These are phyloP conservation scores for Dianthus caryophyllus DNA, from an alignment of 148 eudicot genomes.

Conservation along the genomic window DNA sequence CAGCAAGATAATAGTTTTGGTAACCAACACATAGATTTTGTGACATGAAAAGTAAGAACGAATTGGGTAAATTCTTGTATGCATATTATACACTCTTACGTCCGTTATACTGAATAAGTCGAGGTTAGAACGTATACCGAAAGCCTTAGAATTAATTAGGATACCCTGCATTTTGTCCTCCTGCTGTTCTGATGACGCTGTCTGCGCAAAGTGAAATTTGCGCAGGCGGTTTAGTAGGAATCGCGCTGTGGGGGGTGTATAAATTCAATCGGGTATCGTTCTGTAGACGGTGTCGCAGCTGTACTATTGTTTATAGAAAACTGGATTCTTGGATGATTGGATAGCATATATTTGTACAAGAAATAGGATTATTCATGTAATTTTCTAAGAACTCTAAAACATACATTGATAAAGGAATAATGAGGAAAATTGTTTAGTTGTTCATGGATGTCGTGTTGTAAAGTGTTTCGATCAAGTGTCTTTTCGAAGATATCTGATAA, in stretches of 20 bases:
- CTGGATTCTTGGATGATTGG: slow-evolving; percentile 24
- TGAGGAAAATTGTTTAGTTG: too few relatives aligned
- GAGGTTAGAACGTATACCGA: slow-evolving; percentile 5
- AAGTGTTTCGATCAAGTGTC: too few relatives aligned
- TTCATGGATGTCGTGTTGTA: too few relatives aligned
- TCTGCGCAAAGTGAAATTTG: slow-evolving; percentile 18
- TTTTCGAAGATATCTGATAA: too few relatives aligned
- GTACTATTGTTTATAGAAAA: slow-evolving; percentile 35
- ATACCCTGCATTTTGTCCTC: slow-evolving; percentile 29
- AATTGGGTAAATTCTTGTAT: not conserved
- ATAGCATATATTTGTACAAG: slow-evolving; percentile 42
- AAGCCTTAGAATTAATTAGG: not conserved
- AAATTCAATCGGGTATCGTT: slow-evolving; percentile 27
- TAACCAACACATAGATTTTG: slow-evolving; percentile 57
- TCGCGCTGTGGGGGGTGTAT: slow-evolving; percentile 25
- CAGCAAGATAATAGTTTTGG: slow-evolving; percentile 47
- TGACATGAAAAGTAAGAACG: slow-evolving; percentile 34
- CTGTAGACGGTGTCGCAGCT: slow-evolving; percentile 35
- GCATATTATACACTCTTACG: slow-evolving; percentile 7
- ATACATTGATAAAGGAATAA: not conserved
- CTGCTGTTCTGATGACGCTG: slow-evolving; percentile 23
- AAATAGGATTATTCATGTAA: slow-evolving; percentile 32
- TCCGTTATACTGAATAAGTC: slow-evolving; percentile 24
- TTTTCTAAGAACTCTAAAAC: slow-evolving; percentile 33
- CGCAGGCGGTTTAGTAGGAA: slow-evolving; percentile 17